These are phyloP conservation scores for Mesembryanthemum crystallinum DNA, from an alignment of 148 eudicot species.

Conservation along the genomic window DNA sequence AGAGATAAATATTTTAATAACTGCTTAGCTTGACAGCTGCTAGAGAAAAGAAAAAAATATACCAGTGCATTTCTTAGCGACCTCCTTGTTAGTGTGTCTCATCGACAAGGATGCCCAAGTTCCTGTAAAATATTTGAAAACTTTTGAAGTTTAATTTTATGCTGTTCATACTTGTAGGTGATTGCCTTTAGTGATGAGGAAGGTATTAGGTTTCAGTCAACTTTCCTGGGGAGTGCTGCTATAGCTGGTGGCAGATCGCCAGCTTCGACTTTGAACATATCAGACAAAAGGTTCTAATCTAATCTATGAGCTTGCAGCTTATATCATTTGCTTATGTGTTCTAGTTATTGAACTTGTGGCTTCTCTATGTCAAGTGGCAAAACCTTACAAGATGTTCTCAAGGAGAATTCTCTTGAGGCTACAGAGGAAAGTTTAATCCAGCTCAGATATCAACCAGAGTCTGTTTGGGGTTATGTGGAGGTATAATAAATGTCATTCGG, in stretches of 20 bases:
- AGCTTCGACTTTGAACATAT: slow-evolving; percentile 54
- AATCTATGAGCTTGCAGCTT: slow-evolving; percentile 13
- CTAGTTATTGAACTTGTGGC: neutral
- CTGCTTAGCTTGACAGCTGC: too few relatives aligned
- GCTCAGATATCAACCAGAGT: slow-evolving; percentile 75
- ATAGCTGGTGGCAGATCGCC: slow-evolving; percentile 87
- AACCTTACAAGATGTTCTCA: slow-evolving; percentile 67
- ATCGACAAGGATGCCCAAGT: too few relatives aligned
- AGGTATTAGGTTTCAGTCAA: slow-evolving; percentile 95
- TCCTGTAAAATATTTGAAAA: too few relatives aligned
- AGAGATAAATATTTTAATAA: too few relatives aligned
- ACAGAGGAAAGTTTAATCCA: slow-evolving; percentile 56
- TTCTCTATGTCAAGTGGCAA: slow-evolving; percentile 56
- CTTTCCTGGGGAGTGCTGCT: slow-evolving; percentile 96
- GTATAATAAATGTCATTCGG: slow-evolving; percentile 30
- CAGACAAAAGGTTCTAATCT: slow-evolving; percentile 71
- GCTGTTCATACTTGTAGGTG: slow-evolving; percentile 44
- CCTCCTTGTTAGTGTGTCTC: too few relatives aligned
- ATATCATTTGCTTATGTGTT: neutral
- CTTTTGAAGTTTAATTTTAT: neutral
- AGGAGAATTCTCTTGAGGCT: slow-evolving; percentile 49
- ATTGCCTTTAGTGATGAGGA: slow-evolving; percentile 98
- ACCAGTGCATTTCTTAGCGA: too few relatives aligned
- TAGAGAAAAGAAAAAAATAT: too few relatives aligned
- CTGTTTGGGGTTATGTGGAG: slow-evolving; percentile 94